phyloP scores from a whole-genome alignment of 768 basidiomycete species.

The Tulasnella sp. region DNA sequence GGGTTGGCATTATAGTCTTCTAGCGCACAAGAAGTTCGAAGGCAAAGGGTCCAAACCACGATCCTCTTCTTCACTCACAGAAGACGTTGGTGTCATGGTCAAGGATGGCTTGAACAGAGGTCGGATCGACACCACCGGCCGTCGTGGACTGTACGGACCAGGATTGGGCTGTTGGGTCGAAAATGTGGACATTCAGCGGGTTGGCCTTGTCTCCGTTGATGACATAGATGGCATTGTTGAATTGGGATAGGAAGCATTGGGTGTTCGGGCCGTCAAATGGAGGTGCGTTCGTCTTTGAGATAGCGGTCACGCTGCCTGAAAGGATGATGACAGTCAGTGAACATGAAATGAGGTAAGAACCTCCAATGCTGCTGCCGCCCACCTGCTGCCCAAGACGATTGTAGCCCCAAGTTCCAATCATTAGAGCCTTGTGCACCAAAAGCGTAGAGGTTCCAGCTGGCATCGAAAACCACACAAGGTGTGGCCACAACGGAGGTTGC shows the following conservation, averaged over 20 bases:
- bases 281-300: background rate
- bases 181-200: slow-evolving; percentile 65
- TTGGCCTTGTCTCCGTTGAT: slow-evolving; percentile 63
- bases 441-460: slow-evolving; percentile 69
- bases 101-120: slow-evolving; percentile 58
- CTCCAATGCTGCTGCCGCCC: slow-evolving; percentile 29
- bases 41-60: no score
- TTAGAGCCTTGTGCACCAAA: slow-evolving; percentile 65
- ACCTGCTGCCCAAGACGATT: slow-evolving; percentile 60
- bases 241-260: slow-evolving; percentile 34
- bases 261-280: slow-evolving; percentile 30
- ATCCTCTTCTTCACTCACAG: slow-evolving; percentile 36
- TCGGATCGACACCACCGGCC: slow-evolving; percentile 43
- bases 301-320: background rate
- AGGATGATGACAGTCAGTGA: no score
- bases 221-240: slow-evolving; percentile 76
- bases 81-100: slow-evolving; percentile 93
- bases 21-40: no score
- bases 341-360: no score
- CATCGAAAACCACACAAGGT: slow-evolving; percentile 70
- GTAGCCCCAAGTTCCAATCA: slow-evolving; percentile 70
- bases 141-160: slow-evolving; percentile 66
- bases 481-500: slow-evolving; percentile 20
- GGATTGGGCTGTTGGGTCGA: slow-evolving; percentile 42
- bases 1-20: no score